phyloP scores from a whole-genome alignment of 1,284 basidiomycete genomes.

The Blastosporella zonata region DNA sequence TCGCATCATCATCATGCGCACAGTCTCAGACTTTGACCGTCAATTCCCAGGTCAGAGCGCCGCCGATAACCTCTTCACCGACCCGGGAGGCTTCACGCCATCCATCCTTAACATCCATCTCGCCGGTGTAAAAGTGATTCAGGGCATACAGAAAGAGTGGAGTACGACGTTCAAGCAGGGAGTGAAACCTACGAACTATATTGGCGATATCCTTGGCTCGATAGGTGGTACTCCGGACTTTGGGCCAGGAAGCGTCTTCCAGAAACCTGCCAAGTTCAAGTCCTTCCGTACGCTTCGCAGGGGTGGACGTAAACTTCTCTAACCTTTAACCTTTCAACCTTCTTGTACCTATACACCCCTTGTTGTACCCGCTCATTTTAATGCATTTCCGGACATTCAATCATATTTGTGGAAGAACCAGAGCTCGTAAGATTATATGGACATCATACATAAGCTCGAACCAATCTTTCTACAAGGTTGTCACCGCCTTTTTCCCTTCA shows the following conservation, averaged over 20 bases:
- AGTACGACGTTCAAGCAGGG: conserved; percentile 3
- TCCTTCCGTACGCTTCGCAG: background rate
- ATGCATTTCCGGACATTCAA: too few relatives aligned
- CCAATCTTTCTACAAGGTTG: background rate
- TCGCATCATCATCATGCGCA: conserved; percentile 16
- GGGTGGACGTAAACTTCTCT: background rate
- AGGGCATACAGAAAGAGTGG: conserved; percentile 7
- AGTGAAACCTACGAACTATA: conserved; percentile 10
- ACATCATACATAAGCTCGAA: background rate
- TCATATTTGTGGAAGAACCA: too few relatives aligned
- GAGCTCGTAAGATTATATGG: background rate
- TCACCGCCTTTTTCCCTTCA: background rate
- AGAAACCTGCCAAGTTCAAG: background rate
- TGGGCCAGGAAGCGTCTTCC: conserved; percentile 10
- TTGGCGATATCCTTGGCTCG: conserved; percentile 13
- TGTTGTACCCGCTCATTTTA: too few relatives aligned
- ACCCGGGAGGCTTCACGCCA: conserved; percentile 11
- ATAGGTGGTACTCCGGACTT: conserved; percentile 14
- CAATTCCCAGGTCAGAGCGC: conserved; percentile 9
- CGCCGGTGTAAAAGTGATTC: conserved; percentile 10
- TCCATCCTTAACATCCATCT: conserved; percentile 14
- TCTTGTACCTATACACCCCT: too few relatives aligned
- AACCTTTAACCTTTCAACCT: background rate
- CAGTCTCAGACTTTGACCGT: conserved; percentile 14
- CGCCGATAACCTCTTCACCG: conserved; percentile 7